phyloP scores from a whole-genome alignment of 257 asterid species.

The Nicotiana tabacum region DNA sequence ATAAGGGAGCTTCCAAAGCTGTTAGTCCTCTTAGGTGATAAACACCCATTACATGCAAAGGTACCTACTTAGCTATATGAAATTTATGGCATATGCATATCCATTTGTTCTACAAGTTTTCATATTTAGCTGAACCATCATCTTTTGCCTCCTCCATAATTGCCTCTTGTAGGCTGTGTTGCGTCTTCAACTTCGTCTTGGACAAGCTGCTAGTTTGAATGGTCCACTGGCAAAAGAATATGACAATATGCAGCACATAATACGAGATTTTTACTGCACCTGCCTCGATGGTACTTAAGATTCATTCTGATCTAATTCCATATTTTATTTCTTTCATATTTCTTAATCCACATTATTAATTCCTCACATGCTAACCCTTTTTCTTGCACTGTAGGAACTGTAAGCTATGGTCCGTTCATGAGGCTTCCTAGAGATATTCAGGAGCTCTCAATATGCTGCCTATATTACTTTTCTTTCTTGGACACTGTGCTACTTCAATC shows the following conservation, averaged over 20 bases:
- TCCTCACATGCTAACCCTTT: not conserved
- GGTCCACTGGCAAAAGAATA: slow-evolving; percentile 46
- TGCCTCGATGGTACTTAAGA: slow-evolving; percentile 39
- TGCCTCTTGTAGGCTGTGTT: slow-evolving; percentile 67
- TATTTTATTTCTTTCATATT: slow-evolving; percentile 11
- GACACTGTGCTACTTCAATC: slow-evolving; percentile 63
- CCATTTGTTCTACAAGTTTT: not conserved
- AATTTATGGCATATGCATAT: not conserved
- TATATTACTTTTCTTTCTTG: slow-evolving; percentile 62
- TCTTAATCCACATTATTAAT: slow-evolving; percentile 11
- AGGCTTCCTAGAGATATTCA: slow-evolving; percentile 71
- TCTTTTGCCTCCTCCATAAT: slow-evolving; percentile 2
- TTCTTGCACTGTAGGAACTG: slow-evolving; percentile 24
- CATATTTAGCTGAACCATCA: not conserved
- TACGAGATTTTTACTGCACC: slow-evolving; percentile 50
- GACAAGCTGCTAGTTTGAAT: slow-evolving; percentile 48
- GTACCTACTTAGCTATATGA: slow-evolving; percentile 34
- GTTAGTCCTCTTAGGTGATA: slow-evolving; percentile 56
- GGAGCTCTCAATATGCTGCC: slow-evolving; percentile 78
- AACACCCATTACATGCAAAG: slow-evolving; percentile 57
- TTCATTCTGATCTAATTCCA: slow-evolving; percentile 5
- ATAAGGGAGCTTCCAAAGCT: slow-evolving; percentile 63
- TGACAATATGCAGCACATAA: slow-evolving; percentile 46
- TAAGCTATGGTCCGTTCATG: slow-evolving; percentile 69
- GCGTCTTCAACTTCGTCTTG: slow-evolving; percentile 57